Conservation (phyloP, 768 basidiomycete genomes). For the Pleurotus eryngii region DNA sequence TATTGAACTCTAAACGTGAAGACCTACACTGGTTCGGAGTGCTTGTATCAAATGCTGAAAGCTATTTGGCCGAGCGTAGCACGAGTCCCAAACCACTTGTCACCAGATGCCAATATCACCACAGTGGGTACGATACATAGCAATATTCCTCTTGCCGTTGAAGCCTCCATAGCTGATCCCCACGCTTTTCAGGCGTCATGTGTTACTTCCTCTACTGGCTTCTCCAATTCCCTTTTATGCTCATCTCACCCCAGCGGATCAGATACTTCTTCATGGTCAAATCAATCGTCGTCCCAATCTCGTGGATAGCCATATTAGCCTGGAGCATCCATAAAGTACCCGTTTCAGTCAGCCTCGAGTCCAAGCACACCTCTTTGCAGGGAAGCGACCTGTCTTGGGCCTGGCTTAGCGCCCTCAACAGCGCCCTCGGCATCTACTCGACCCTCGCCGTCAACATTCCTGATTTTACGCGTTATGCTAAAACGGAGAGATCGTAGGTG, state of each 20-base stretch:
- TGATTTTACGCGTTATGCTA: slow-evolving; percentile 87
- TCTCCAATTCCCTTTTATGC: slow-evolving; percentile 71
- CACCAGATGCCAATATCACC: slow-evolving; percentile 57
- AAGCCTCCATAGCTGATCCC: background rate
- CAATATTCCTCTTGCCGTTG: background rate
- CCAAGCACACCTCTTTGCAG: slow-evolving; percentile 44
- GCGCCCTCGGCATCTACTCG: slow-evolving; percentile 70
- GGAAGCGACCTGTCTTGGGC: slow-evolving; percentile 68
- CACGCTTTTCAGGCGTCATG: slow-evolving; percentile 48
- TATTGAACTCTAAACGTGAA: slow-evolving; percentile 14
- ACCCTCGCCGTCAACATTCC: slow-evolving; percentile 79
- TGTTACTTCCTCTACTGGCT: slow-evolving; percentile 80
- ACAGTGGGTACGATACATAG: slow-evolving; percentile 40
- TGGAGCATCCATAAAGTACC: slow-evolving; percentile 77
- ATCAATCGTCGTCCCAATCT: slow-evolving; percentile 57
- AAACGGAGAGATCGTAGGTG: slow-evolving; percentile 56
- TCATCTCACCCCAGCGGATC: slow-evolving; percentile 76
- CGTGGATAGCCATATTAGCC: slow-evolving; percentile 70
- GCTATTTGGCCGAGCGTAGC: slow-evolving; percentile 79
- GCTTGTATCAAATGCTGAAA: slow-evolving; percentile 77
- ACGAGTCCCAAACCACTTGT: slow-evolving; percentile 60
- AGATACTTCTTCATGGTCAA: slow-evolving; percentile 75
- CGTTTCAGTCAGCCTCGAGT: slow-evolving; percentile 54
- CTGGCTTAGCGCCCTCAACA: slow-evolving; percentile 76
- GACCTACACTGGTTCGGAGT: slow-evolving; percentile 66